Evolutionary conservation across 2,329 filamentous ascomycete genomes (phyloP).

Genomic region (Fusarium verrucosum): DNA sequence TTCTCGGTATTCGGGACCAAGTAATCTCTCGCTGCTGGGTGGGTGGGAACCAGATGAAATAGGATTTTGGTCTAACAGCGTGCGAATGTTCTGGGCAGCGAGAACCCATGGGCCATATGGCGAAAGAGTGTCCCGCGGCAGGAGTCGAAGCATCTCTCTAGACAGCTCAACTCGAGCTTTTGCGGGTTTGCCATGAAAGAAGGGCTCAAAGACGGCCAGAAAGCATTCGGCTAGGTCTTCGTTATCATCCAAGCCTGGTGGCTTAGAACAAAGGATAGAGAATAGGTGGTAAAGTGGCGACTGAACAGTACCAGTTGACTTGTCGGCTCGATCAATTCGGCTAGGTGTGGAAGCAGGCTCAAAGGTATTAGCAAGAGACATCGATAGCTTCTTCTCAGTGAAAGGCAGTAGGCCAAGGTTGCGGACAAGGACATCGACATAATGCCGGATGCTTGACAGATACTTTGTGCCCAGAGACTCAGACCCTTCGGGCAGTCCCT

Average conservation of each 20-base stretch:
- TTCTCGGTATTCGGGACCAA: conserved; percentile 76
- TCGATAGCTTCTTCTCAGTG: conserved; percentile 66
- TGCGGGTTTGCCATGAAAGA: conserved; percentile 61
- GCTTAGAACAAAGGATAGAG: conserved; percentile 64
- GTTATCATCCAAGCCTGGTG: conserved; percentile 59
- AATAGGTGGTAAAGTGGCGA: conserved; percentile 74
- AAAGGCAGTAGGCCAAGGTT: conserved; percentile 68
- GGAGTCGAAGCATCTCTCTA: conserved; percentile 60
- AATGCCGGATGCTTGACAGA: conserved; percentile 62
- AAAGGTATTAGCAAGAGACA: conserved; percentile 64
- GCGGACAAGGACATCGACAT: conserved; percentile 59
- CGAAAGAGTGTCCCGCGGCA: conserved; percentile 56
- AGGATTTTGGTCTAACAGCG: conserved; percentile 51
- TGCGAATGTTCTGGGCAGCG: conserved; percentile 57
- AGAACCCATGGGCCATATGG: conserved; percentile 63
- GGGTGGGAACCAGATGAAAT: conserved; percentile 35
- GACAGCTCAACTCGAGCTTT: conserved; percentile 58
- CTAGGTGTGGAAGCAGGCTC: conserved; percentile 73
- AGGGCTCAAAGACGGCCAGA: conserved; percentile 64
- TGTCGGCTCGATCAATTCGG: conserved; percentile 62
- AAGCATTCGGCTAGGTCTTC: conserved; percentile 59
- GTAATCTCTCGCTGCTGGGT: conserved; percentile 52
- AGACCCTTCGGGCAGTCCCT: conserved; percentile 53
- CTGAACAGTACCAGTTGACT: conserved; percentile 60
- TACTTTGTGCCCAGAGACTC: conserved; percentile 59